Conservation (phyloP, 768 basidiomycete species). For the Mycena venus region DNA sequence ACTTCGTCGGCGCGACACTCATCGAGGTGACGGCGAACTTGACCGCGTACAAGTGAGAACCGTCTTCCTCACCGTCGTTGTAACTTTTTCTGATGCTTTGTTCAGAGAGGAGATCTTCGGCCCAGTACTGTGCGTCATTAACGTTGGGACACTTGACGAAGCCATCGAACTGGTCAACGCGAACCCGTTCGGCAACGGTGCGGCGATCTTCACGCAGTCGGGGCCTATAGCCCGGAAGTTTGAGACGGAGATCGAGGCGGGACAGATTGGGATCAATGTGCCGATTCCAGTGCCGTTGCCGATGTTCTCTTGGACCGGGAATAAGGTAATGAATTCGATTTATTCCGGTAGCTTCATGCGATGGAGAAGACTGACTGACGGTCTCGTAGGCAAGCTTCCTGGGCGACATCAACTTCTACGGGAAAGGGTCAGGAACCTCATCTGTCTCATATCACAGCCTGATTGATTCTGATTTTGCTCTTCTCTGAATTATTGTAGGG, state of each 20-base stretch:
- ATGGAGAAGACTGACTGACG: background rate
- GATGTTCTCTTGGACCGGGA: conserved; percentile 98
- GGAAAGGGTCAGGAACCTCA: conserved; percentile 73
- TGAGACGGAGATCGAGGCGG: conserved; percentile 88
- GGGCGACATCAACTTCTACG: conserved; percentile 94
- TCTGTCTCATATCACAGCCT: conserved; percentile 5
- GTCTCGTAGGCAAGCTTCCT: conserved; percentile 65
- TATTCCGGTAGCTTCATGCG: background rate
- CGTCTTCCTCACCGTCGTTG: too few species aligned
- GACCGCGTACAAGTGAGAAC: conserved; percentile 90
- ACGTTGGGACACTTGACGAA: conserved; percentile 88
- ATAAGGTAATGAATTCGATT: conserved; percentile 70
- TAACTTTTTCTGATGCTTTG: background rate
- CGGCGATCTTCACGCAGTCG: conserved; percentile 97
- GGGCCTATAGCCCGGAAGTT: conserved; percentile 96
- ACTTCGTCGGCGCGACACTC: conserved; percentile 95
- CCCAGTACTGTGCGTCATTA: conserved; percentile 84
- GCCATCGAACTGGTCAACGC: conserved; percentile 90
- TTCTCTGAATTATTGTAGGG: conserved; percentile 55
- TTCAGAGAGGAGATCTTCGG: conserved; percentile 94
- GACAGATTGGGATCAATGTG: conserved; percentile 94
- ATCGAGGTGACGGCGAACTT: conserved; percentile 84
- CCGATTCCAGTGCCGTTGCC: conserved; percentile 92
- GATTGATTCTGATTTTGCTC: background rate
- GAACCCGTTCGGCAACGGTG: conserved; percentile 94